Conservation (phyloP, 192 early-diverging fungal species). For the Thoreauomyces humboldtii region DNA sequence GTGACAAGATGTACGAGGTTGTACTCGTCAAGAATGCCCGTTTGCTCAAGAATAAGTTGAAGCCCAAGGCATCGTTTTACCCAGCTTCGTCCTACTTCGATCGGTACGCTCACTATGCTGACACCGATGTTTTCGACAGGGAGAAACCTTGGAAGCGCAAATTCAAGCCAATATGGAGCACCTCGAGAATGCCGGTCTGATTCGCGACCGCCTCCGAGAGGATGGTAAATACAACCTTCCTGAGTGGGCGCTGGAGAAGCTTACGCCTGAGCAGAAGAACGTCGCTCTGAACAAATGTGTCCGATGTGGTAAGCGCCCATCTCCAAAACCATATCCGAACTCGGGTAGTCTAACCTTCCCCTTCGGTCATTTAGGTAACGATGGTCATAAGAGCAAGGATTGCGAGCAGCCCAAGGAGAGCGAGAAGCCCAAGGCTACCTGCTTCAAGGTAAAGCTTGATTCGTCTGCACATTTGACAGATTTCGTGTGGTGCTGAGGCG, state of each 20-base stretch:
- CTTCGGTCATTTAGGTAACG: neutral
- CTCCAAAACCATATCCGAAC: neutral
- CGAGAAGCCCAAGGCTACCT: neutral
- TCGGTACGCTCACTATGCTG: too few relatives aligned
- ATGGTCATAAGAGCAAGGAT: constrained; percentile 11
- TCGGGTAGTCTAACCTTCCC: neutral
- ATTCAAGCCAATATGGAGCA: constrained; percentile 1
- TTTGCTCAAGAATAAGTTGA: constrained; percentile 11
- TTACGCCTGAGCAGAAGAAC: constrained; percentile 10
- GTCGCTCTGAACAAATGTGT: constrained; percentile 5
- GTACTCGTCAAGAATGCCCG: constrained; percentile 13
- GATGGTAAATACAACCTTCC: constrained; percentile 10
- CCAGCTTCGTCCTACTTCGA: too few relatives aligned
- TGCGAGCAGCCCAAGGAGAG: neutral
- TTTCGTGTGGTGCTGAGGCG: neutral
- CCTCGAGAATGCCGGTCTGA: constrained; percentile 10
- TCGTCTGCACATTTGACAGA: neutral
- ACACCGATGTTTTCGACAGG: too few relatives aligned
- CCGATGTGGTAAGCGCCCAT: constrained; percentile 14
- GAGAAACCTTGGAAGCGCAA: neutral
- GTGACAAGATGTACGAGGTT: constrained; percentile 14
- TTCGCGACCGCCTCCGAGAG: constrained; percentile 3
- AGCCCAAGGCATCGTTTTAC: constrained; percentile 5
- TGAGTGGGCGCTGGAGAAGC: neutral
- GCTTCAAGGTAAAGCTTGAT: constrained; percentile 20